A percentile compares a stretch with the other conserved stretches of the same genome.
Conservation (phyloP, 176 grass and related monocot species). For the Oryza glaberrima region DNA sequence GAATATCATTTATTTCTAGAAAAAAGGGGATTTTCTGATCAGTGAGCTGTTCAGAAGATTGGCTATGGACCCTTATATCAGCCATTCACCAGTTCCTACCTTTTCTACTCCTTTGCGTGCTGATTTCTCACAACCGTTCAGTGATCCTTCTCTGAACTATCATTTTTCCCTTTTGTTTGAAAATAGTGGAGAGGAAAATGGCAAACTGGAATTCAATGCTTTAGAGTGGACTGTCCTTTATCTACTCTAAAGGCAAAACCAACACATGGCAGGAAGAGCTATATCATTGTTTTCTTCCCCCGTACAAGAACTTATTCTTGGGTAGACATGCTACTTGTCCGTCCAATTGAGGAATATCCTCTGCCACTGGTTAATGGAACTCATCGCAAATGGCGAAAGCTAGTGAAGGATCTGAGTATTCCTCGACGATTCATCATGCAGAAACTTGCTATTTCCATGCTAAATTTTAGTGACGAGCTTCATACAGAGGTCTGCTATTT, state of each 20-base stretch:
- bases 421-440: conserved; percentile 74
- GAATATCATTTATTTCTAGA: conserved; percentile 3
- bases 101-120: conserved; percentile 6
- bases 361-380: conserved; percentile 77
- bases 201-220: conserved; percentile 95
- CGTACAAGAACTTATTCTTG: conserved; percentile 90
- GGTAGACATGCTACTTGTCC: conserved; percentile 83
- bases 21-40: neutral
- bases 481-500: conserved; percentile 65
- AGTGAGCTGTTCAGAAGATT: conserved; percentile 15
- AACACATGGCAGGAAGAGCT: conserved; percentile 84
- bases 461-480: conserved; percentile 82
- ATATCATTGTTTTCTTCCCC: conserved; percentile 91
- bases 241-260: conserved; percentile 86
- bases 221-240: conserved; percentile 77
- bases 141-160: conserved; percentile 17
- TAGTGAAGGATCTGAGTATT: conserved; percentile 78
- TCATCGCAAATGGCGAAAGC: conserved; percentile 92
- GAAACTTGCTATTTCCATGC: conserved; percentile 83
- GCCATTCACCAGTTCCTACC: neutral
- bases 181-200: conserved; percentile 98
- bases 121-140: neutral
- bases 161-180: conserved; percentile 41
- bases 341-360: conserved; percentile 73
- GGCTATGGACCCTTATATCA: neutral